Base-by-base conservation (phyloP, 2,329 filamentous ascomycete genomes). In the Xylariaceae sp. region DNA sequence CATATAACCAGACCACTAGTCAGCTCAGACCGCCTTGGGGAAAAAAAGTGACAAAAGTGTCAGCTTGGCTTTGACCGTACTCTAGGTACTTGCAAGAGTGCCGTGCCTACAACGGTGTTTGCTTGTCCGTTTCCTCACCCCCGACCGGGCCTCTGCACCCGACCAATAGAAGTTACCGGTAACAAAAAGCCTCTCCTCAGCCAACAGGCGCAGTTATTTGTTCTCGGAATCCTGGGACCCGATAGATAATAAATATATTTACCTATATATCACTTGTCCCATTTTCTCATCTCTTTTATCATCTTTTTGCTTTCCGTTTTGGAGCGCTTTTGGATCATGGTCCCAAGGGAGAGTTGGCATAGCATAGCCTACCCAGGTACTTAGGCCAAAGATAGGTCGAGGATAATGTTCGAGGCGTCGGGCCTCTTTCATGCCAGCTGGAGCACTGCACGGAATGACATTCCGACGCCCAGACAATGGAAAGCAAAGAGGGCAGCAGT, bases 11-110 rank as follows among this genome's bases (percentile, higher is more conserved):
- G 7, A 42, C 47, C 49, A 46, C 52, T 52, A 55, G 54, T 56
- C 54, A 57, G 54, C 54, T 53, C 49, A 56, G 54, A 57, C 54
- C 54, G 54, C 54, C 54, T 57, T n/a, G n/a, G n/a, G n/a, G n/a
- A n/a, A 49, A 45, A 50, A 44, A 42, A 41, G 17, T 43, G 38
- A 46, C 43, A 24, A 24, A n/a, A 43, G 50, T 50, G 52, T 56
- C 53, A 56, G 53, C 53, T 55, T 54, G 31, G 43, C 36, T 46
- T 42, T 50, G 48, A 43, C 47, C 47, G 44, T 41, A 41, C n/a
- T n/a, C n/a, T n/a, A n/a, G n/a, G n/a, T n/a, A n/a, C n/a, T n/a
- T n/a, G n/a, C n/a, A n/a, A n/a, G n/a, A n/a, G n/a, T n/a, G n/a
- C n/a, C n/a, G n/a, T n/a, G n/a, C n/a, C n/a, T n/a, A n/a, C n/a